phyloP scores from a whole-genome alignment of 2,329 filamentous ascomycete genomes.

The Pseudocercospora pini-densiflorae region DNA sequence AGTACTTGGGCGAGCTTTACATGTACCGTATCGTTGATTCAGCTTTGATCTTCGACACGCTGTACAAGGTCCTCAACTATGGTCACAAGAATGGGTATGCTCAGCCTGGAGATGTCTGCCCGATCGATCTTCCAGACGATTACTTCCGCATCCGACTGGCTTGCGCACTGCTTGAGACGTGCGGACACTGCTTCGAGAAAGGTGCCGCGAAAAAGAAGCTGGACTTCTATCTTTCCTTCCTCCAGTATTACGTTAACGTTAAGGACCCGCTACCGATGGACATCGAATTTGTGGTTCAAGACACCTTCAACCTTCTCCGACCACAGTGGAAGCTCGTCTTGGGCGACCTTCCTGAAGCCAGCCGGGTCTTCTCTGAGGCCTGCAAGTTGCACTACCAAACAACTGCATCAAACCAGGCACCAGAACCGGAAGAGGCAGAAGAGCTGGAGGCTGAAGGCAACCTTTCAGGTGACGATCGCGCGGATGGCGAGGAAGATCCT shows the following conservation, averaged over 20 bases:
- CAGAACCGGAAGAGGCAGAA: conserved; percentile 70
- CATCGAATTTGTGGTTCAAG: conserved; percentile 93
- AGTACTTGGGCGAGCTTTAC: conserved; percentile 95
- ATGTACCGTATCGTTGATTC: conserved; percentile 98
- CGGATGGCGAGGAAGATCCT: conserved; percentile 64
- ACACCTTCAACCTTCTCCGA: conserved; percentile 81
- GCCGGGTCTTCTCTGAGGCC: conserved; percentile 82
- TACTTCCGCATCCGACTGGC: conserved; percentile 94
- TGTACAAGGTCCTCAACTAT: conserved; percentile 94
- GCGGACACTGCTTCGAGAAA: conserved; percentile 93
- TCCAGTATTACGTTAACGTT: conserved; percentile 94
- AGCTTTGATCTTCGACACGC: conserved; percentile 88
- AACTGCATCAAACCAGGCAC: conserved; percentile 69
- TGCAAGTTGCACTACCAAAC: conserved; percentile 87
- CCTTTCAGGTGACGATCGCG: conserved; percentile 77
- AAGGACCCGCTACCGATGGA: conserved; percentile 94
- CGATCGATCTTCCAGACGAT: conserved; percentile 87
- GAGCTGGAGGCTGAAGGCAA: conserved; percentile 40
- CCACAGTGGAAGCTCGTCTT: conserved; percentile 88
- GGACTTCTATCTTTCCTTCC: conserved; percentile 95
- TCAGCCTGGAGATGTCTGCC: conserved; percentile 74
- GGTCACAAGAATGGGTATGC: conserved; percentile 84
- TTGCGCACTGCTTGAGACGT: conserved; percentile 89
- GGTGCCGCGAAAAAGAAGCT: conserved; percentile 95
- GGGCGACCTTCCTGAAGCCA: conserved; percentile 79